Evolutionary conservation across 2,329 filamentous ascomycete genomes (phyloP).

Genomic region (Ophiostoma fasciatum): DNA sequence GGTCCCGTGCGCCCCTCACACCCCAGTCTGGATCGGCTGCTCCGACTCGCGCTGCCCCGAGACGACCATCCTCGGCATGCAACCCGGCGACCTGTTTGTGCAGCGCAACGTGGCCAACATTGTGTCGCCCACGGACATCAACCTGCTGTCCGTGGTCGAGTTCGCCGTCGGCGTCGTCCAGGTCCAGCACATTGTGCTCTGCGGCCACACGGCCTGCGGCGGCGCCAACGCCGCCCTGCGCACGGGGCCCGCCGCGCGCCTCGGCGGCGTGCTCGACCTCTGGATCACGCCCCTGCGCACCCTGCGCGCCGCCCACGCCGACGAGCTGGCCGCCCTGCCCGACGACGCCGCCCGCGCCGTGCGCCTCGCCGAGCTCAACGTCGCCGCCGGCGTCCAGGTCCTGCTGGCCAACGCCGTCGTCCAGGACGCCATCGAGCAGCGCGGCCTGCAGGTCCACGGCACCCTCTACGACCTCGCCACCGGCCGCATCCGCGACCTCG

Average conservation of each 20-base stretch:
- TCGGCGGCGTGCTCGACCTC: constrained; percentile 39
- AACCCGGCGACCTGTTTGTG: constrained; percentile 75
- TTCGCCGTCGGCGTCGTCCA: constrained; percentile 61
- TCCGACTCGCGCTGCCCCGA: constrained; percentile 76
- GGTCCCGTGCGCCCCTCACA: not conserved
- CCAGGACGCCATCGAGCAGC: constrained; percentile 53
- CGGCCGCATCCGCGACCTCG: constrained; percentile 34
- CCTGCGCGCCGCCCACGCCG: constrained; percentile 29
- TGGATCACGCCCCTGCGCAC: constrained; percentile 38
- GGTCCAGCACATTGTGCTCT: constrained; percentile 56
- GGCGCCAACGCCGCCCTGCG: constrained; percentile 48
- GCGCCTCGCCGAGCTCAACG: constrained; percentile 63
- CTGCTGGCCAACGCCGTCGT: constrained; percentile 56
- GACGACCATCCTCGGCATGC: constrained; percentile 62
- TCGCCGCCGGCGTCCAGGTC: constrained; percentile 50
- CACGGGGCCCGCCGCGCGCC: constrained; percentile 24
- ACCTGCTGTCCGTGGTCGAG: constrained; percentile 60
- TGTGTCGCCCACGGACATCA: constrained; percentile 59
- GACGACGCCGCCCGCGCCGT: constrained; percentile 39
- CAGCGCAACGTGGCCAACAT: constrained; percentile 88
- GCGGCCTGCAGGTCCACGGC: constrained; percentile 64
- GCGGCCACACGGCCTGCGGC: constrained; percentile 53
- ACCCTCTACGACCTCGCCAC: constrained; percentile 51
- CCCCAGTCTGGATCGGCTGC: constrained; percentile 69
- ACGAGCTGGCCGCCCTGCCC: constrained; percentile 39